A percentile compares a stretch with the other conserved stretches of the same genome.
These are phyloP conservation scores for Clarireedia monteithiana DNA, from an alignment of 2,329 filamentous ascomycete species.

Conservation along the genomic window DNA sequence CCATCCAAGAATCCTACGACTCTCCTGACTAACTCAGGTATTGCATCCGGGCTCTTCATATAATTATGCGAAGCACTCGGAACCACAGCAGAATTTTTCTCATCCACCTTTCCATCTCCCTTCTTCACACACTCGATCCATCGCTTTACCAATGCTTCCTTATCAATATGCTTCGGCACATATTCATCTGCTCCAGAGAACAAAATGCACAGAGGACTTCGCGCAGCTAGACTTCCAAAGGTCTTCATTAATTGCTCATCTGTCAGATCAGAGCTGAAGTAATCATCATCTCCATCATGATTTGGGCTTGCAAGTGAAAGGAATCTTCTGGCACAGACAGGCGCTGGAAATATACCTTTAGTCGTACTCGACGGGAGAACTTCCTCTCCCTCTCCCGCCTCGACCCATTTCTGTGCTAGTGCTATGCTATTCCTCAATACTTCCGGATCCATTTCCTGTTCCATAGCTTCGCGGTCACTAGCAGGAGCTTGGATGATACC, in stretches of 20 bases:
- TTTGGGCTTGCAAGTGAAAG: constrained; percentile 48
- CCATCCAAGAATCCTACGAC: constrained; percentile 41
- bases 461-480: constrained; percentile 51
- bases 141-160: constrained; percentile 37
- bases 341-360: constrained; percentile 30
- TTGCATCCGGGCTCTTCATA: constrained; percentile 37
- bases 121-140: constrained; percentile 40
- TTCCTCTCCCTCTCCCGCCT: constrained; percentile 35
- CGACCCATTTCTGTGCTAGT: constrained; percentile 36
- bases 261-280: constrained; percentile 56
- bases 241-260: constrained; percentile 43
- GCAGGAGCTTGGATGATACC: constrained; percentile 60
- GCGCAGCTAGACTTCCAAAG: constrained; percentile 45
- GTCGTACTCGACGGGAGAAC: constrained; percentile 32
- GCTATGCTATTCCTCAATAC: constrained; percentile 29
- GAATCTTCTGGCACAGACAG: constrained; percentile 50
- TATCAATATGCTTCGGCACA: constrained; percentile 40
- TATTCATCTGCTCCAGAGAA: constrained; percentile 43
- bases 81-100: constrained; percentile 40
- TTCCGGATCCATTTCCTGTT: constrained; percentile 31
- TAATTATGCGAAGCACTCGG: constrained; percentile 43
- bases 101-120: constrained; percentile 40
- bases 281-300: constrained; percentile 54
- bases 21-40: constrained; percentile 40
- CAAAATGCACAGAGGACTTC: constrained; percentile 40